Evolutionary conservation across 768 basidiomycete genomes (phyloP).

Genomic region (Rhodocollybia butyracea): DNA sequence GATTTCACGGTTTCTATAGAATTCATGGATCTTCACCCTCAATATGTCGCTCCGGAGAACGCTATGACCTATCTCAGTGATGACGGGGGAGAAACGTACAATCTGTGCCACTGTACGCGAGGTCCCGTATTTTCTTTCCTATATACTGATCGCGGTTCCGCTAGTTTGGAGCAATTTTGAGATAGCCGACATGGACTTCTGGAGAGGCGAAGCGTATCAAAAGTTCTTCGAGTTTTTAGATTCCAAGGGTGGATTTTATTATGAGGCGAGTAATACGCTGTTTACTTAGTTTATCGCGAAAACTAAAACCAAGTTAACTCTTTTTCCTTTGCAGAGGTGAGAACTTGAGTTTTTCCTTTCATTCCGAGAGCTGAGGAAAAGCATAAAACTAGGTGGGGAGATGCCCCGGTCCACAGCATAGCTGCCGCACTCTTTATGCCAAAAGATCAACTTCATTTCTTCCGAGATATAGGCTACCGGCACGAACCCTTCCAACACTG

Average conservation of each 20-base stretch:
- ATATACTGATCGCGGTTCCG: background rate
- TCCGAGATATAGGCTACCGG: conserved; percentile 58
- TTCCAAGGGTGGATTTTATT: conserved; percentile 63
- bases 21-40: conserved; percentile 54
- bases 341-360: too few relatives aligned
- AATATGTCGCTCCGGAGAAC: conserved; percentile 56
- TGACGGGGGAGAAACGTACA: conserved; percentile 68
- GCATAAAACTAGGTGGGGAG: too few relatives aligned
- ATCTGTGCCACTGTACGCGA: conserved; percentile 66
- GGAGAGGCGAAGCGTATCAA: conserved; percentile 60
- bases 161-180: conserved; percentile 68
- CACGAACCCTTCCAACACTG: conserved; percentile 41
- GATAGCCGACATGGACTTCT: conserved; percentile 50
- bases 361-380: too few relatives aligned
- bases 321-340: conserved; percentile 35
- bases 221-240: conserved; percentile 68
- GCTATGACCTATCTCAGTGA: conserved; percentile 65
- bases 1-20: conserved; percentile 33
- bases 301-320: conserved; percentile 17
- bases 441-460: conserved; percentile 70
- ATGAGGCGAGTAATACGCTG: conserved; percentile 47
- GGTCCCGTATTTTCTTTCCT: conserved; percentile 24
- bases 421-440: conserved; percentile 53
- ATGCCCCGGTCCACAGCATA: conserved; percentile 58
- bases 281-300: conserved; percentile 37